Conservation (phyloP, 768 basidiomycete genomes). For the Leccinellum albellum region DNA sequence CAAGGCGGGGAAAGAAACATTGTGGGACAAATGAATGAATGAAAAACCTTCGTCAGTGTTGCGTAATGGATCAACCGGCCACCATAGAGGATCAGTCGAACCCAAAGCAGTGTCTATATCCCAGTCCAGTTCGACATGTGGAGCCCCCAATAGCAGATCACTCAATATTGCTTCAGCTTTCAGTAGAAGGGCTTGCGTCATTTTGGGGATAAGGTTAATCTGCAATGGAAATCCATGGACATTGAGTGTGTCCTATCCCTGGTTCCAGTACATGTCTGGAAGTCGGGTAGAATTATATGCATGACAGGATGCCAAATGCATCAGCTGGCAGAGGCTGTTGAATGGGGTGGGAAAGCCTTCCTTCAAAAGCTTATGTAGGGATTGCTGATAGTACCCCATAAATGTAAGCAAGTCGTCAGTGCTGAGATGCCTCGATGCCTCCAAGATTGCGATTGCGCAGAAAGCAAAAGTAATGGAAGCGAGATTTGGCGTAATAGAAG, state of each 20-base stretch:
- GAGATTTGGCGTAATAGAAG: background rate
- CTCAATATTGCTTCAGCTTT: background rate
- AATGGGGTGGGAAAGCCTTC: background rate
- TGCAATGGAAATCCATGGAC: background rate
- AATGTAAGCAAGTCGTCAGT: no score
- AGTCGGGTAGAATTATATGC: background rate
- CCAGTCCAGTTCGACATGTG: no score
- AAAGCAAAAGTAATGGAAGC: background rate
- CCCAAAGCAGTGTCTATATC: no score
- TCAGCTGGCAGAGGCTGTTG: background rate
- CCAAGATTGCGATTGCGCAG: background rate
- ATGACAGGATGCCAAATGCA: background rate
- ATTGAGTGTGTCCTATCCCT: background rate
- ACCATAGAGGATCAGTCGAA: background rate
- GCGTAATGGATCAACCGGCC: background rate
- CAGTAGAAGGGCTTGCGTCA: background rate
- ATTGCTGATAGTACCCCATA: background rate
- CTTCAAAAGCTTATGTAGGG: background rate
- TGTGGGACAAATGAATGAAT: background rate
- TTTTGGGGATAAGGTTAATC: background rate
- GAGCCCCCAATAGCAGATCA: background rate
- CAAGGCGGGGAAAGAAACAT: background rate
- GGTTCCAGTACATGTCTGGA: constrained; percentile 3
- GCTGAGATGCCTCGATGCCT: no score
- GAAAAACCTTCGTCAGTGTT: background rate